These are phyloP conservation scores for Xylaria bambusicola DNA, from an alignment of 495 filamentous ascomycete species.

Conservation along the genomic window DNA sequence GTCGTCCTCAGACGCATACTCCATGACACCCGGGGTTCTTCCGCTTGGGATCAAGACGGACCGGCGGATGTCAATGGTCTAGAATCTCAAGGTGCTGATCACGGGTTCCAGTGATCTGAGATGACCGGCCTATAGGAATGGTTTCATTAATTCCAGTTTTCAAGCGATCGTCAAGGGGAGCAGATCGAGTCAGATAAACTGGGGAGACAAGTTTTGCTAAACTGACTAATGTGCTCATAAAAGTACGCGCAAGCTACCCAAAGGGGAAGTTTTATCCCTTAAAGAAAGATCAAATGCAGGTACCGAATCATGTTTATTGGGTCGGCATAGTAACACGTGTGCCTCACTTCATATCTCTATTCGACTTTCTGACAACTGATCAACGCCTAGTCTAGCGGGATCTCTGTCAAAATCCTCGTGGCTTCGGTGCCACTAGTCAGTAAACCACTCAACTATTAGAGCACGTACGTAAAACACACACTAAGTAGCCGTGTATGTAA, in stretches of 20 bases:
- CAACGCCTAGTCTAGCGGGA: too few species aligned
- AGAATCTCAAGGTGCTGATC: background rate
- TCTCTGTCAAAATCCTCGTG: too few species aligned
- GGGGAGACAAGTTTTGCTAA: background rate
- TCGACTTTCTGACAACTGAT: too few species aligned
- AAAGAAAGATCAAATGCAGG: conserved; percentile 1
- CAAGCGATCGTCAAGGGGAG: background rate
- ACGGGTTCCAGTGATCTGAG: background rate
- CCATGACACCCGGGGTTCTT: too few species aligned
- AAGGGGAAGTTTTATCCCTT: background rate
- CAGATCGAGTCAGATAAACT: conserved; percentile 7
- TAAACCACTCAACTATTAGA: too few species aligned
- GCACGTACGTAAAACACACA: too few species aligned
- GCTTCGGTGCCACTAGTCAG: too few species aligned
- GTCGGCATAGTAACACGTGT: background rate
- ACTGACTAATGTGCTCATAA: conserved; percentile 6
- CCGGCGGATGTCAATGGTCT: background rate
- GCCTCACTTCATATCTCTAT: too few species aligned
- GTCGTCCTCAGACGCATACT: background rate
- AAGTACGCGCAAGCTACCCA: background rate
- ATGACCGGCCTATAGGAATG: background rate
- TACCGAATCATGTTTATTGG: conserved; percentile 21
- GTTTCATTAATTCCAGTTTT: background rate
- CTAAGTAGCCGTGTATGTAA: too few species aligned
- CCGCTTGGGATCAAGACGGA: too few species aligned